Evolutionary conservation across 1,284 basidiomycete species (phyloP).

Genomic region (Inonotus obliquus): DNA sequence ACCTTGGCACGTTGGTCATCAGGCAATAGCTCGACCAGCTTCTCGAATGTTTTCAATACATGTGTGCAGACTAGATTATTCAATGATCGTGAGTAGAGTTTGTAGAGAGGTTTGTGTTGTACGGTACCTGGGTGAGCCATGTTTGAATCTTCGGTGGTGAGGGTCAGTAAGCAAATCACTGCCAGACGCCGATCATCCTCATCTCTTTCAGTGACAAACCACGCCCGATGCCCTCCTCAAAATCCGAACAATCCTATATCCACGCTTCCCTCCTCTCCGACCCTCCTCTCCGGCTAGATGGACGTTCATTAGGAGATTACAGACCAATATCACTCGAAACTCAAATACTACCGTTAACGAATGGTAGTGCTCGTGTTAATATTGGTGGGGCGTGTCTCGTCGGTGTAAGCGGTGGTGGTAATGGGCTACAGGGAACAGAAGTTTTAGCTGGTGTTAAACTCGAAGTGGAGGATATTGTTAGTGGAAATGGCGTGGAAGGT

Average conservation of each 20-base stretch:
- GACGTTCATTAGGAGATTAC: slow-evolving; percentile 58
- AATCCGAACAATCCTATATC: slow-evolving; percentile 73
- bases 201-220: slow-evolving; percentile 4
- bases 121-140: slow-evolving; percentile 11
- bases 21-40: slow-evolving; percentile 39
- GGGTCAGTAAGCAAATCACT: slow-evolving; percentile 1
- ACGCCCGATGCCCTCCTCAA: slow-evolving; percentile 46
- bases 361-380: slow-evolving; percentile 69
- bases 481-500: slow-evolving; percentile 45
- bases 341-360: slow-evolving; percentile 69
- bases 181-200: not conserved
- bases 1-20: slow-evolving; percentile 48
- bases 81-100: not conserved
- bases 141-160: not conserved
- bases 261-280: slow-evolving; percentile 52
- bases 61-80: not conserved
- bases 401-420: slow-evolving; percentile 52
- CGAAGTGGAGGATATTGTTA: slow-evolving; percentile 54
- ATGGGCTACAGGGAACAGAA: slow-evolving; percentile 47
- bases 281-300: slow-evolving; percentile 60
- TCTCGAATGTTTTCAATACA: slow-evolving; percentile 18
- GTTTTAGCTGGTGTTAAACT: slow-evolving; percentile 67
- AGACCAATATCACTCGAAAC: slow-evolving; percentile 68
- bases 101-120: not conserved
- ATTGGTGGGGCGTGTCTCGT: slow-evolving; percentile 49